Percentiles rank a stretch among this genome's conserved stretches.
Evolutionary conservation across 31 red algal genomes (phyloP).

Genomic region (Bonnemaisonia californica): DNA sequence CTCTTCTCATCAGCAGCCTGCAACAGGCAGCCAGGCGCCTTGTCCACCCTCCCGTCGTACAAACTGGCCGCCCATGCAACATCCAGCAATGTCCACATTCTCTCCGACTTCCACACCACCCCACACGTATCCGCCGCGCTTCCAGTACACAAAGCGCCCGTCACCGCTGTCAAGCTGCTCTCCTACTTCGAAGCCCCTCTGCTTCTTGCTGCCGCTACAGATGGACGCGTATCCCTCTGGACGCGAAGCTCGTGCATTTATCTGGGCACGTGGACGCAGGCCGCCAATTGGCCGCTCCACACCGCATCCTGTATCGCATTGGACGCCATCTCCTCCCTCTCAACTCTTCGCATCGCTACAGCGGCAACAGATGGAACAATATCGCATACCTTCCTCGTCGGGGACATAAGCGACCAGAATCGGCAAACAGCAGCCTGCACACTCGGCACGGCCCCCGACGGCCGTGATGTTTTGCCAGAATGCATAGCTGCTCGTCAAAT

Average conservation of each 20-base stretch:
- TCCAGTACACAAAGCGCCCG: constrained; percentile 27
- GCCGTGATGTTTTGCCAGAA: constrained; percentile 12
- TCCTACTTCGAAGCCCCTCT: not conserved
- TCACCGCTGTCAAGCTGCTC: constrained; percentile 35
- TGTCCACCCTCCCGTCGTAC: constrained; percentile 31
- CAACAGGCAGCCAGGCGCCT: constrained; percentile 28
- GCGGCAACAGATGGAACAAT: not conserved
- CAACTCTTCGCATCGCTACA: not conserved
- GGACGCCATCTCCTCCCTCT: not conserved
- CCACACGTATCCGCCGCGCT: constrained; percentile 25
- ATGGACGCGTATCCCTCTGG: constrained; percentile 41
- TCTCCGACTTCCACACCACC: not conserved
- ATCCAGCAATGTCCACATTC: constrained; percentile 51
- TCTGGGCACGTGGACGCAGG: not conserved
- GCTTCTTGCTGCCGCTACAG: constrained; percentile 45
- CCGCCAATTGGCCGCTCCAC: not conserved
- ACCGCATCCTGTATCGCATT: not conserved
- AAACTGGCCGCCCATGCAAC: constrained; percentile 44
- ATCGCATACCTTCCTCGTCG: not conserved
- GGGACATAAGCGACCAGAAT: not conserved
- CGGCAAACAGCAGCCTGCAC: not conserved
- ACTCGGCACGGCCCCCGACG: not conserved
- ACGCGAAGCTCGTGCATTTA: not conserved
- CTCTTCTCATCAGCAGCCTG: constrained; percentile 50
- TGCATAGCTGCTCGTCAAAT: constrained; percentile 4